A percentile compares a stretch with the other conserved stretches of the same genome.
Evolutionary conservation across 768 basidiomycete species (phyloP).

Genomic region (Trametes maxima): DNA sequence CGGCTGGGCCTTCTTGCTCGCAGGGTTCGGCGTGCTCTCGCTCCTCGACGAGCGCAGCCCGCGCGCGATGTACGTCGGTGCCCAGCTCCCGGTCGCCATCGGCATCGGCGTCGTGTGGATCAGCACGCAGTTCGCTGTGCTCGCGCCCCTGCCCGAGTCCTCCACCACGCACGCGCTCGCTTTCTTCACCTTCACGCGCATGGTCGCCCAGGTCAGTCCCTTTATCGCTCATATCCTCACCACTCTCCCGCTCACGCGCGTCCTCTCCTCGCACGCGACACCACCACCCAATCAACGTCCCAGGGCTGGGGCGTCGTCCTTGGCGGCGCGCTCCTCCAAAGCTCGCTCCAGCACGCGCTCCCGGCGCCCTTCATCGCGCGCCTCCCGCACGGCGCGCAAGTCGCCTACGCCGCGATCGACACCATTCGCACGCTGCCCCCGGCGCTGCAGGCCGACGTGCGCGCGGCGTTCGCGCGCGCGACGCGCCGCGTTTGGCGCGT

Average conservation of each 20-base stretch:
- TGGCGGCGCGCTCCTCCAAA: constrained; percentile 39
- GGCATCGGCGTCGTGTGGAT: constrained; percentile 7
- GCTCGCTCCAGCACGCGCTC: constrained; percentile 33
- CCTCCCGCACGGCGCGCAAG: constrained; percentile 27
- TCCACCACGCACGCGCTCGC: constrained; percentile 36
- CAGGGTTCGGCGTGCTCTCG: constrained; percentile 25
- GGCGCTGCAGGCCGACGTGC: constrained; percentile 37
- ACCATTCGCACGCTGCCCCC: constrained; percentile 38
- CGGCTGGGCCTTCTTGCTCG: constrained; percentile 19
- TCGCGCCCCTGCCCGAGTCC: constrained; percentile 29
- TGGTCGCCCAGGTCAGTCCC: neutral
- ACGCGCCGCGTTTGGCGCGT: constrained; percentile 45
- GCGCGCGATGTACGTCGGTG: constrained; percentile 27
- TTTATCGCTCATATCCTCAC: neutral
- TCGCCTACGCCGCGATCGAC: constrained; percentile 44
- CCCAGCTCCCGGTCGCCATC: constrained; percentile 27
- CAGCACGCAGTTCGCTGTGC: constrained; percentile 29
- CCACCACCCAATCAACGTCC: no score
- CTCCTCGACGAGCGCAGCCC: constrained; percentile 28
- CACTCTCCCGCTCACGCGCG: neutral
- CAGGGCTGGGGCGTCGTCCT: constrained; percentile 40
- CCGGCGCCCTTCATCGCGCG: constrained; percentile 31
- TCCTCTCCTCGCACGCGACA: neutral
- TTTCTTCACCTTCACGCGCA: constrained; percentile 28
- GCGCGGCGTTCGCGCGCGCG: constrained; percentile 44